A percentile compares a stretch with the other conserved stretches of the same genome.
Evolutionary conservation across 1,284 basidiomycete species (phyloP).

Genomic region (Golubevia sp.): DNA sequence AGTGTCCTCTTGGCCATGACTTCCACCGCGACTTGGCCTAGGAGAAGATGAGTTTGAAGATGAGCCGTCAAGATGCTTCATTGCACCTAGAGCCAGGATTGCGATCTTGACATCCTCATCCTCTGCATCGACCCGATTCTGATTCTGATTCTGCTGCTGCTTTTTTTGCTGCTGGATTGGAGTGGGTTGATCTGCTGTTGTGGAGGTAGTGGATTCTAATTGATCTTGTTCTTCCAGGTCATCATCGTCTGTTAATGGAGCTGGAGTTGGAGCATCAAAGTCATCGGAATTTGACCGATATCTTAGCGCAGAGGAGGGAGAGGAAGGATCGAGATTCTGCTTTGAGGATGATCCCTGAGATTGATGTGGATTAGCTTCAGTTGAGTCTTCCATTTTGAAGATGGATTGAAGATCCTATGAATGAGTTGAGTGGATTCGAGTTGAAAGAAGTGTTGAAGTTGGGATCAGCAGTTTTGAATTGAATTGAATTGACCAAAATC

Average conservation of each 20-base stretch:
- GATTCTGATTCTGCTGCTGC: too few species aligned
- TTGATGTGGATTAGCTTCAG: too few species aligned
- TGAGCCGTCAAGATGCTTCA: conserved; percentile 5
- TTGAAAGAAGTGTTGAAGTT: too few species aligned
- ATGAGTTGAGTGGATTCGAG: too few species aligned
- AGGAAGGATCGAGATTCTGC: too few species aligned
- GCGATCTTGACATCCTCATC: conserved; percentile 45
- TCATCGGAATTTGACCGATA: background rate
- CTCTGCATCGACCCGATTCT: conserved; percentile 38
- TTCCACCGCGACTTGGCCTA: background rate
- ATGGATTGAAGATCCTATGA: too few species aligned
- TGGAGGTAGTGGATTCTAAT: background rate
- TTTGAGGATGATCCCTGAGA: too few species aligned
- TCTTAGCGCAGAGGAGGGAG: background rate
- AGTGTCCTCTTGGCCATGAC: background rate
- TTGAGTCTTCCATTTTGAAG: too few species aligned
- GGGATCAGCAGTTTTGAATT: too few species aligned
- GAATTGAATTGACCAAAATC: too few species aligned
- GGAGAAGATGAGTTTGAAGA: background rate
- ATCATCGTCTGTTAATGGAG: too few species aligned
- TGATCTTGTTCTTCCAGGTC: background rate
- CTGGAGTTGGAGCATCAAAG: background rate
- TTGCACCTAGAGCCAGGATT: conserved; percentile 27
- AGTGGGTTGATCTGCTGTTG: background rate
- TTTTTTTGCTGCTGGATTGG: too few species aligned